These are phyloP conservation scores for Brachypodium distachyon DNA, from an alignment of 202 grass and related monocot genomes.

Conservation along the genomic window DNA sequence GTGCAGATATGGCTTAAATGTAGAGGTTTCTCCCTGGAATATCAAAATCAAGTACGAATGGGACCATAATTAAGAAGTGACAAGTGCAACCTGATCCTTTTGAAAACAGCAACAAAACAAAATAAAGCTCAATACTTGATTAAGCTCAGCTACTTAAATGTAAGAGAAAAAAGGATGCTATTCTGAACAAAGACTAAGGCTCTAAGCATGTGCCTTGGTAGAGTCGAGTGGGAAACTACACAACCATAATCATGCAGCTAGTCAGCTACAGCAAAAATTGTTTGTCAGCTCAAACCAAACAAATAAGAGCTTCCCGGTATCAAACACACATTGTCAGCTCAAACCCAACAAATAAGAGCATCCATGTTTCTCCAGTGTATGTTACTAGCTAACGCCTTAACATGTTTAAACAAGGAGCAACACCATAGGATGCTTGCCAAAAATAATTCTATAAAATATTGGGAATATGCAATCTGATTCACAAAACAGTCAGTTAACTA, in stretches of 20 bases:
- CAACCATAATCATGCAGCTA: neutral
- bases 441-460: neutral
- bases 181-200: neutral
- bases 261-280: neutral
- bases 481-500: neutral
- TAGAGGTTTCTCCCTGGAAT: constrained; percentile 62
- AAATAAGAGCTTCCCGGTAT: neutral
- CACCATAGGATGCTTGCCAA: neutral
- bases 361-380: neutral
- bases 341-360: neutral
- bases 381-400: neutral
- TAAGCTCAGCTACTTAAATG: constrained; percentile 8
- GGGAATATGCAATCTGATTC: neutral
- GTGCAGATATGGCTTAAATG: constrained; percentile 79
- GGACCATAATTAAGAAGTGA: neutral
- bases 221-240: neutral
- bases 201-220: neutral
- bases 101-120: neutral
- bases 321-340: too few relatives aligned
- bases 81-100: neutral
- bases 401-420: neutral
- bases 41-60: constrained; percentile 18
- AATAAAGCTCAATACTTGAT: neutral
- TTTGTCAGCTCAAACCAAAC: neutral
- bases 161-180: neutral